These are phyloP conservation scores for Spiraea crenata DNA, from an alignment of 331 rosid genomes.

Conservation along the genomic window DNA sequence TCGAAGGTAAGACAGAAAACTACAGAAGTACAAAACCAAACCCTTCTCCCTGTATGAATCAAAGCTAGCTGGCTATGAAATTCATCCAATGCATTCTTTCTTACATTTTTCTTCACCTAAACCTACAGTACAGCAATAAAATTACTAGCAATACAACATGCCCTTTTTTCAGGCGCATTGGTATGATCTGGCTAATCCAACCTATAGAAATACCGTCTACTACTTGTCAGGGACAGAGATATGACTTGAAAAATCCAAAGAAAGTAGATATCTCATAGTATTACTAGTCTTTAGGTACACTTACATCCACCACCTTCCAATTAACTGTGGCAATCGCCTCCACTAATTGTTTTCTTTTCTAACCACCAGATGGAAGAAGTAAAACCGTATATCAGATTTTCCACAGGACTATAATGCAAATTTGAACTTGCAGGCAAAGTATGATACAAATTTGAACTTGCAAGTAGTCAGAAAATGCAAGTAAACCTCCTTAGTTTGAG, in stretches of 20 bases:
- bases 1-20: background rate
- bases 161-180: background rate
- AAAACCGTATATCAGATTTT: background rate
- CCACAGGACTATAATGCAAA: background rate
- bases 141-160: background rate
- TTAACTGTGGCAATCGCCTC: background rate
- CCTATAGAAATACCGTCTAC: background rate
- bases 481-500: background rate
- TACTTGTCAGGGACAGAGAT: background rate
- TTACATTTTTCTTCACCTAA: background rate
- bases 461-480: background rate
- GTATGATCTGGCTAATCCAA: background rate
- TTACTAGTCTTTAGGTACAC: background rate
- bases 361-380: background rate
- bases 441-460: background rate
- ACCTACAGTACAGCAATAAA: background rate
- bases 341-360: background rate
- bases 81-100: background rate
- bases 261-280: background rate
- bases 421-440: background rate
- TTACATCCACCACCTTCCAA: background rate
- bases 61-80: background rate
- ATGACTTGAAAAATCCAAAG: background rate
- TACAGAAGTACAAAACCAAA: background rate
- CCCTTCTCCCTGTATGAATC: background rate